These are phyloP conservation scores for Sordariomycetes sp. DNA, from an alignment of 2,329 filamentous ascomycete genomes.

Conservation along the genomic window DNA sequence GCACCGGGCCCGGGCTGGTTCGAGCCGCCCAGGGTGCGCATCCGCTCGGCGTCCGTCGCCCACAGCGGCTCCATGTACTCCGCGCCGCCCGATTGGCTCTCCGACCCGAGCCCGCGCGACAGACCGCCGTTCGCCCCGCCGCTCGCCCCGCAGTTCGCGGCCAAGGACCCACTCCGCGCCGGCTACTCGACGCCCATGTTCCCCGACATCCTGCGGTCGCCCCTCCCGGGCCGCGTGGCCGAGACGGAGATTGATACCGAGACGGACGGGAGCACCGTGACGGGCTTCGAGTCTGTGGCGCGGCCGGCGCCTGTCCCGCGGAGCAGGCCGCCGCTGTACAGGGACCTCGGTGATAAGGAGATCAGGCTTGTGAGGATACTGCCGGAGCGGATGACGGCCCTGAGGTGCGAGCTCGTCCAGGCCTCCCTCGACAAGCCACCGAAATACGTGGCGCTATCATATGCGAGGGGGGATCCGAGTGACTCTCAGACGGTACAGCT, in stretches of 20 bases:
- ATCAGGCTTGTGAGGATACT: constrained; percentile 9
- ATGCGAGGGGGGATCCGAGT: constrained; percentile 19
- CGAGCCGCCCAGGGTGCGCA: constrained; percentile 4
- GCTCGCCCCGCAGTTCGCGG: neutral
- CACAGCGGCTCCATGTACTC: constrained; percentile 5
- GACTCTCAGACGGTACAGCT: constrained; percentile 9
- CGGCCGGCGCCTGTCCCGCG: neutral
- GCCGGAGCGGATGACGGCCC: constrained; percentile 7
- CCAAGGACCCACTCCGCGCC: neutral
- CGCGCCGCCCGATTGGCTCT: neutral
- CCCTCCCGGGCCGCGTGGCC: neutral
- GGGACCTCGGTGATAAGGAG: neutral
- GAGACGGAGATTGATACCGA: constrained; percentile 3
- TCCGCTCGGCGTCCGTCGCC: constrained; percentile 3
- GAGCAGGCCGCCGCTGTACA: neutral
- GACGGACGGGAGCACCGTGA: neutral
- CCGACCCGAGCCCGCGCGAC: constrained; percentile 1
- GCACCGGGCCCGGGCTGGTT: neutral
- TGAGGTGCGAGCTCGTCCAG: constrained; percentile 9
- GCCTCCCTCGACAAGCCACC: constrained; percentile 9
- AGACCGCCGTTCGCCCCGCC: neutral
- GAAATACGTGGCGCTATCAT: constrained; percentile 19
- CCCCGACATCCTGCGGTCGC: neutral
- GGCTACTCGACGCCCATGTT: constrained; percentile 2
- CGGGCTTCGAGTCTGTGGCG: neutral